Evolutionary conservation across 768 basidiomycete genomes (phyloP).

Genomic region (Lentinula guzmanii): DNA sequence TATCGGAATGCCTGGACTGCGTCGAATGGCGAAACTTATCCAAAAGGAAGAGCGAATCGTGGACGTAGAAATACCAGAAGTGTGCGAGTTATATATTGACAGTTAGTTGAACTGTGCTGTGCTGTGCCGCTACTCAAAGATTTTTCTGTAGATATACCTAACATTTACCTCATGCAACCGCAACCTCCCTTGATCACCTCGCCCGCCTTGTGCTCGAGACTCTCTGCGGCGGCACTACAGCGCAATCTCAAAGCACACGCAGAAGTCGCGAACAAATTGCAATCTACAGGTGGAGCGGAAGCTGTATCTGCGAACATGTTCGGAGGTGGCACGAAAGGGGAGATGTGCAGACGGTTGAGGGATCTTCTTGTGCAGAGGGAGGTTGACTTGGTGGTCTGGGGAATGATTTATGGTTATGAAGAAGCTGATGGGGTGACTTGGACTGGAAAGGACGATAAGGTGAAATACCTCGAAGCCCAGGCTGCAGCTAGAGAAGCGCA

Average conservation of each 20-base stretch:
- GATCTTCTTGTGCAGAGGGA: slow-evolving; percentile 39
- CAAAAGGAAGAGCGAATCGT: slow-evolving; percentile 31
- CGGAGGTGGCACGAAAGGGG: slow-evolving; percentile 37
- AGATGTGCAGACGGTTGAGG: slow-evolving; percentile 43
- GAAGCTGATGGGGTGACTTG: not conserved
- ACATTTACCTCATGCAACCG: slow-evolving; percentile 41
- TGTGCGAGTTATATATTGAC: slow-evolving; percentile 48
- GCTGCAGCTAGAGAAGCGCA: not conserved
- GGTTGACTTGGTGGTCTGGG: slow-evolving; percentile 45
- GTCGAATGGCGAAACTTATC: slow-evolving; percentile 37
- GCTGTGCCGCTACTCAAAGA: not conserved
- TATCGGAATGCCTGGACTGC: slow-evolving; percentile 53
- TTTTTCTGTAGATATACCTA: slow-evolving; percentile 32
- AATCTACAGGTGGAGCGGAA: not conserved
- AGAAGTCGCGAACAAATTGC: slow-evolving; percentile 6
- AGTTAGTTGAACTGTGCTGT: slow-evolving; percentile 25
- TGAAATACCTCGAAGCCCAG: not conserved
- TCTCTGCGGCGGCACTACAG: slow-evolving; percentile 43
- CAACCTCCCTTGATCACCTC: slow-evolving; percentile 44
- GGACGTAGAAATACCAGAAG: slow-evolving; percentile 47
- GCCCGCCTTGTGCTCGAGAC: slow-evolving; percentile 29
- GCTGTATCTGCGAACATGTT: slow-evolving; percentile 36
- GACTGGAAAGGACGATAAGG: not conserved
- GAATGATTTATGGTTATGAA: slow-evolving; percentile 26
- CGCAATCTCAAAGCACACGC: slow-evolving; percentile 57